Conservation (phyloP, 495 filamentous ascomycete genomes). For the Antarctomyces pellizariae region DNA sequence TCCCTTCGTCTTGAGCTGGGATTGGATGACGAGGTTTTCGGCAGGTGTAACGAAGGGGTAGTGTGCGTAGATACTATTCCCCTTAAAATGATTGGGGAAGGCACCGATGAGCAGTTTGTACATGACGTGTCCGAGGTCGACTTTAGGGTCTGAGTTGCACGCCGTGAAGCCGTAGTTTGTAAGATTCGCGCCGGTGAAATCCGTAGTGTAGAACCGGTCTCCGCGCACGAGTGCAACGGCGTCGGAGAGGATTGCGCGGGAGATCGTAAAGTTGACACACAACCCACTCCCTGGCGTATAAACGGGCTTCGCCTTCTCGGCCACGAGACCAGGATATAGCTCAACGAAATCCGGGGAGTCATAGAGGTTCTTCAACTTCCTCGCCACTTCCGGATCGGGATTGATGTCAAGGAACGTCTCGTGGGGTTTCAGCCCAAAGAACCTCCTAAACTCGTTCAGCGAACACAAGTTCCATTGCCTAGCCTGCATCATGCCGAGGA, state of each 20-base stretch:
- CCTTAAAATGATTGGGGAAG: slow-evolving; percentile 59
- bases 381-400: slow-evolving; percentile 44
- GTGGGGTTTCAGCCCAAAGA: slow-evolving; percentile 53
- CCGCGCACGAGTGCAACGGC: slow-evolving; percentile 68
- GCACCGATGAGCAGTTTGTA: slow-evolving; percentile 64
- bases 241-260: slow-evolving; percentile 64
- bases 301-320: slow-evolving; percentile 54
- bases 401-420: slow-evolving; percentile 74
- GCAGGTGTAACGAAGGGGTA: slow-evolving; percentile 61
- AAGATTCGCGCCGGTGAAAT: slow-evolving; percentile 48
- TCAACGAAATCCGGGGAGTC: slow-evolving; percentile 61
- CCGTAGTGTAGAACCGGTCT: slow-evolving; percentile 62
- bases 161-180: slow-evolving; percentile 46
- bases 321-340: slow-evolving; percentile 60
- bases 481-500: slow-evolving; percentile 67
- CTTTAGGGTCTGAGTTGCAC: slow-evolving; percentile 43
- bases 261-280: slow-evolving; percentile 61
- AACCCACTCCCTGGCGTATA: slow-evolving; percentile 62
- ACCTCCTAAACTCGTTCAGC: slow-evolving; percentile 70
- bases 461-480: slow-evolving; percentile 64
- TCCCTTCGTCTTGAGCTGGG: slow-evolving; percentile 40
- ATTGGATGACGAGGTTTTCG: slow-evolving; percentile 54
- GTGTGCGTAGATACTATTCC: slow-evolving; percentile 68
- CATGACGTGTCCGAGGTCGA: slow-evolving; percentile 64
- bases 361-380: slow-evolving; percentile 51